These are phyloP conservation scores for Posidonia australis DNA, from an alignment of 106 monocot genomes.

Conservation along the genomic window DNA sequence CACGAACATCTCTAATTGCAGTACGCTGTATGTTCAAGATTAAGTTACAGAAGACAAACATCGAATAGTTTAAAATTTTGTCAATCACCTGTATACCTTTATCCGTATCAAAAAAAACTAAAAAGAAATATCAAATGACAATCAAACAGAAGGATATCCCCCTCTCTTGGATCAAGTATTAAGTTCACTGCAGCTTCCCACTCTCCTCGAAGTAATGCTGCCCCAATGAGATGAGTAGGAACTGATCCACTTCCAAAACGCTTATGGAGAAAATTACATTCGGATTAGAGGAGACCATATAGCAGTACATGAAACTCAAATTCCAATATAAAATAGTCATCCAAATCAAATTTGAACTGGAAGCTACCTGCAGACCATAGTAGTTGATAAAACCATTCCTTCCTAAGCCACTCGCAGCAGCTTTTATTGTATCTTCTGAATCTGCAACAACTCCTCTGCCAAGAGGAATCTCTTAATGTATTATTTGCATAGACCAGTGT, in stretches of 20 bases:
- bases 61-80: background rate
- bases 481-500: background rate
- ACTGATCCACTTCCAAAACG: constrained; percentile 98
- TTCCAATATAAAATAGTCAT: background rate
- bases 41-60: constrained; percentile 26
- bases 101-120: background rate
- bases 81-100: background rate
- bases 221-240: constrained; percentile 89
- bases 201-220: constrained; percentile 85
- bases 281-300: background rate
- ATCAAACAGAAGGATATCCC: constrained; percentile 73
- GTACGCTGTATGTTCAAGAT: constrained; percentile 54
- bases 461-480: constrained; percentile 1
- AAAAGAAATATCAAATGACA: background rate
- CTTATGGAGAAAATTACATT: constrained; percentile 14
- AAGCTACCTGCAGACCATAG: constrained; percentile 73
- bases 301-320: background rate
- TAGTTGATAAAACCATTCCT: constrained; percentile 92
- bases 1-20: constrained; percentile 45
- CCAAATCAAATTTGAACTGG: background rate
- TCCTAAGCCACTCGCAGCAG: constrained; percentile 60
- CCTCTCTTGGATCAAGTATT: constrained; percentile 96
- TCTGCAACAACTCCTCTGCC: constrained; percentile 73
- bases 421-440: constrained; percentile 56
- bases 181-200: constrained; percentile 68